Evolutionary conservation across 1,284 basidiomycete genomes (phyloP).

Genomic region (Puccinia coronata): DNA sequence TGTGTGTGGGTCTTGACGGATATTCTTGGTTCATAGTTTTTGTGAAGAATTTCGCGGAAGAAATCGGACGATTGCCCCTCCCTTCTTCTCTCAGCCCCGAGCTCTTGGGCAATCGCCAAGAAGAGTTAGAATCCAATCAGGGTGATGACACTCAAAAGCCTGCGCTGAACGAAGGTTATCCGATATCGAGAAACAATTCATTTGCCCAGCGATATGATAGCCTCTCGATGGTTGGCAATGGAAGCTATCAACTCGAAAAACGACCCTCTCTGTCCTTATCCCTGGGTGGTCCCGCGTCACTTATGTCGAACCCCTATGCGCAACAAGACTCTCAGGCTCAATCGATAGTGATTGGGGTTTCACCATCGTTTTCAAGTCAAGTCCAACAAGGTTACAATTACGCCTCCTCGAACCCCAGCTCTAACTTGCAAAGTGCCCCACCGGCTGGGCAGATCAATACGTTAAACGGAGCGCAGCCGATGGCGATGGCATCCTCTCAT

Average conservation of each 20-base stretch:
- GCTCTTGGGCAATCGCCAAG: neutral
- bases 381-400: slow-evolving; percentile 16
- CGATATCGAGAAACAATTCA: slow-evolving; percentile 24
- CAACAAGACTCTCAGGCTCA: neutral
- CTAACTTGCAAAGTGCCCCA: neutral
- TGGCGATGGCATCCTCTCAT: slow-evolving; percentile 4
- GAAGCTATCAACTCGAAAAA: too few species aligned
- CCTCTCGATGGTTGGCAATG: neutral
- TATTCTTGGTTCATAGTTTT: slow-evolving; percentile 64
- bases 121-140: neutral
- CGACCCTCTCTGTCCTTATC: slow-evolving; percentile 28
- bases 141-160: neutral
- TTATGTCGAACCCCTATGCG: neutral
- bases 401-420: slow-evolving; percentile 4
- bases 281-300: neutral
- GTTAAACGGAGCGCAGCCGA: neutral
- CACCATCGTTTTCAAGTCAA: slow-evolving; percentile 3
- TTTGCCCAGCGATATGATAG: neutral
- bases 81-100: slow-evolving; percentile 47
- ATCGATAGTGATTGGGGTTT: neutral
- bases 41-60: slow-evolving; percentile 82
- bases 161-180: slow-evolving; percentile 4
- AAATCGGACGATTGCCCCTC: slow-evolving; percentile 64
- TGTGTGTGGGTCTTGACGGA: slow-evolving; percentile 4
- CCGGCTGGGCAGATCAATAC: neutral